Evolutionary conservation across 805 yeast species (phyloP).

Genomic region (Saccharomyces mikatae): DNA sequence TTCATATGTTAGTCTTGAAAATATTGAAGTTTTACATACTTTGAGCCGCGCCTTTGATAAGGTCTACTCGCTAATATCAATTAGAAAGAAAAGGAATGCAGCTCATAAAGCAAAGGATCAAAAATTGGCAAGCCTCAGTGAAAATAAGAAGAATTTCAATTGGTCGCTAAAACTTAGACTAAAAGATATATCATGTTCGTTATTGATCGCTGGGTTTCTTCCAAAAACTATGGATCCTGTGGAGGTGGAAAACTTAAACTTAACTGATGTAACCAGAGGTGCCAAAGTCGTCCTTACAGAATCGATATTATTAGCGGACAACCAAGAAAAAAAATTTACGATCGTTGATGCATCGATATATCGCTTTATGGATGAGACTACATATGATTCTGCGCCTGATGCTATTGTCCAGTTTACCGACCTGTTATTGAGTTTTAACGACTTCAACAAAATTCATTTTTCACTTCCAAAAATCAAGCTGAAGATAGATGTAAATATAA

Average conservation of each 20-base stretch:
- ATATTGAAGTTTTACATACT: constrained; percentile 16
- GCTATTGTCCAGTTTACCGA: constrained; percentile 12
- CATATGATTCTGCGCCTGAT: constrained; percentile 8
- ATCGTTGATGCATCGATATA: constrained; percentile 14
- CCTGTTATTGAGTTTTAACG: constrained; percentile 4
- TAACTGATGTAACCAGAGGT: constrained; percentile 22
- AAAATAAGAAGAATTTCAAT: constrained; percentile 1
- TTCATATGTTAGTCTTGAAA: constrained; percentile 18
- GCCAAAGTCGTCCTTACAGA: constrained; percentile 16
- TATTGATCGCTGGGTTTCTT: constrained; percentile 17
- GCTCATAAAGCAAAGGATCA: not conserved
- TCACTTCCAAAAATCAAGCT: constrained; percentile 18
- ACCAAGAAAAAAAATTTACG: constrained; percentile 7
- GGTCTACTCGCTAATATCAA: not conserved
- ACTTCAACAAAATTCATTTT: not conserved
- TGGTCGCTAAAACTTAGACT: constrained; percentile 22
- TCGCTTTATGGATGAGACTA: constrained; percentile 19
- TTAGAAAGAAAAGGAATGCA: not conserved
- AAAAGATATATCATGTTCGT: constrained; percentile 19
- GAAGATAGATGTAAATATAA: constrained; percentile 23
- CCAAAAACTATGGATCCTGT: constrained; percentile 21
- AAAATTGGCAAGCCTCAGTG: not conserved
- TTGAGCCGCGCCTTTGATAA: constrained; percentile 5
- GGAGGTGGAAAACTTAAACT: constrained; percentile 10
- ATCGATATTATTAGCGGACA: constrained; percentile 8